Evolutionary conservation across 164 flowering plant genomes (phyloP), one percentile per base, ranked within the genome.

Genomic region (Litsea cubeba): DNA sequence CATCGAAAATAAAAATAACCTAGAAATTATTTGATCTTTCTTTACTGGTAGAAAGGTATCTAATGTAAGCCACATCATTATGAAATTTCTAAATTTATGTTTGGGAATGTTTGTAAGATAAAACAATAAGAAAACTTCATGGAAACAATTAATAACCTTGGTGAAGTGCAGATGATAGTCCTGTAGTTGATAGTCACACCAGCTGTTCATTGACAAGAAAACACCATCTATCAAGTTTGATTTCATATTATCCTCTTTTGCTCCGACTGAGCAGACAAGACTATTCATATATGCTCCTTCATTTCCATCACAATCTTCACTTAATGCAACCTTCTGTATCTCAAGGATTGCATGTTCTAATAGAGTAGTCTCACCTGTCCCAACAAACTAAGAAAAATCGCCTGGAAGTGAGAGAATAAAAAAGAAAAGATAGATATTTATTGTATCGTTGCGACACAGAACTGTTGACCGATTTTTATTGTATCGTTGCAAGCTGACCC

Each of bases 121-220:
- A 54, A 54, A 12, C 60, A 54, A 68, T 6, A 74, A 50, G 25
- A 70, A 57, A 35, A 62, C 24, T 71, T 17, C 62, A 51, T 54
- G 69, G 32, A 20, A 62, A 72, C 60, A 78, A 75, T 66, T 70
- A 51, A 91, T 70, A 51, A 91, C 98, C 98, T 89, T 83, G 76
- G 85, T 72, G 72, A 90, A 94, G 79, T 88, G 86, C 73, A 82
- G 87, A 80, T 94, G 98, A 80, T 91, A 94, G 80, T 91, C 92
- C 75, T 79, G 78, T 75, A 94, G 82, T 78, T 83, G 85, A 69
- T 69, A 75, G 75, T 86, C 90, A 79, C 93, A 90, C 97, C 97
- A 94, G 62, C 69, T 70, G 76, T 83, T 81, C 69, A 89, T 85
- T 26, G 91, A 88, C 69, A 83, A 71, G 63, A 86, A 80, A 72